Base-by-base conservation (phyloP, 2,329 filamentous ascomycete genomes). In the Ophiocordyceps robertsii region DNA sequence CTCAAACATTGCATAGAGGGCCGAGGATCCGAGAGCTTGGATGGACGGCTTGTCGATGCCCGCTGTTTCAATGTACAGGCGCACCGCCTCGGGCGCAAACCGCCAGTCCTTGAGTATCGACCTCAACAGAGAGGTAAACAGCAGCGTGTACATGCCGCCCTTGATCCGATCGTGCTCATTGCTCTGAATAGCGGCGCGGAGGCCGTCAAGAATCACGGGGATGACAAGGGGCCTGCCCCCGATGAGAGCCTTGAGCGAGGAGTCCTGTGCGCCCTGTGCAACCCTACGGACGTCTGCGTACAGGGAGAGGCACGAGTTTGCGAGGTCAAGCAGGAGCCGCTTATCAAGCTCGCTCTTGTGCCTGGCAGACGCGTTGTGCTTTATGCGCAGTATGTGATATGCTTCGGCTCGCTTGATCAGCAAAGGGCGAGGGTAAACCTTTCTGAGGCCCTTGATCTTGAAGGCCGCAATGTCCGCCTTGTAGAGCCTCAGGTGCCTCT, bases 271-370 rank as follows among this genome's bases (percentile, higher is more conserved):
- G 46, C 81, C 83, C 59, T 98, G 92, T 3, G 92, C 92, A 42
- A 89, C 89, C 29, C 89, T 77, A n/a, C 93, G 83, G 41, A 96
- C 92, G 57, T 98, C 92, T 0, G 92, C 92, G 58, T 98, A 98
- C 5, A 86, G 68, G 0, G 90, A 96, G 3, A 94, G 80, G 48
- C 84, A 88, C 0, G 90, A 95, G 52, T 93, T 77, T 6, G 89
- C 87, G 32, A 98, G 72, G 58, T 98, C 89, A 14, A 94, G 69
- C 1, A 98, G 69, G 12, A 98, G 66, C 13, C 71, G 73, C 59
- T 88, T 90, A 61, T 98, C 92, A 1, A 98, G 69, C n/a, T 88
- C 81, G 30, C 87, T 93, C 59, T 90, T 89, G 37, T 84, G 84
- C 41, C 92, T 76, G 17, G 90, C 84, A 2, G 86, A 82, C 27